A percentile compares a stretch with the other conserved stretches of the same genome.
Evolutionary conservation across 306 rosid species (phyloP).

Genomic region (Mucuna pruriens): DNA sequence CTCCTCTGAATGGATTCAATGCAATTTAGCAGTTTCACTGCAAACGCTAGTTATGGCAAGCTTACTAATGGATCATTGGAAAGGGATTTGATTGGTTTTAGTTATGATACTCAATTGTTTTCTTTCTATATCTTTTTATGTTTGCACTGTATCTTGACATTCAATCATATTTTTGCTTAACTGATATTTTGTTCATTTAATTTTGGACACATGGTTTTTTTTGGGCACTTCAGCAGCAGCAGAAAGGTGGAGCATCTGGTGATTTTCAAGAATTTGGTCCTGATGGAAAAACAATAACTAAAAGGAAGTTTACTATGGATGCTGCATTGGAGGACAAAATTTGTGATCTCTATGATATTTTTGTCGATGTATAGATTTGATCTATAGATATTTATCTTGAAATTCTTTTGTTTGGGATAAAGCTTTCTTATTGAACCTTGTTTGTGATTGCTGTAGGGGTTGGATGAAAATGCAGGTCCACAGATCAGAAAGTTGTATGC

Average conservation of each 20-base stretch:
- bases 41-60: slow-evolving; percentile 25
- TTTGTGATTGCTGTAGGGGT: slow-evolving; percentile 71
- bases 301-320: slow-evolving; percentile 75
- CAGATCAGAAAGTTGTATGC: slow-evolving; percentile 88
- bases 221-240: slow-evolving; percentile 68
- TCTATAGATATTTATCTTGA: slow-evolving; percentile 36
- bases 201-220: slow-evolving; percentile 40
- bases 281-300: slow-evolving; percentile 66
- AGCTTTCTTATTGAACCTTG: slow-evolving; percentile 33
- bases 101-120: slow-evolving; percentile 23
- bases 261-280: slow-evolving; percentile 66
- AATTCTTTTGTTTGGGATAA: slow-evolving; percentile 28
- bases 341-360: slow-evolving; percentile 98
- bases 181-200: slow-evolving; percentile 29
- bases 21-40: slow-evolving; percentile 20
- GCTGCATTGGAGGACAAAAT: slow-evolving; percentile 89
- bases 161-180: background rate
- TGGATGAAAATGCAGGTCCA: slow-evolving; percentile 94
- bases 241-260: slow-evolving; percentile 68
- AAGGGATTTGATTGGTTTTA: slow-evolving; percentile 23
- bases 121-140: slow-evolving; percentile 15
- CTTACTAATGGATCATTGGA: slow-evolving; percentile 29
- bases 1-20: slow-evolving; percentile 24
- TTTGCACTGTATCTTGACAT: slow-evolving; percentile 27
- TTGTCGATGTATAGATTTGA: slow-evolving; percentile 75